Base-by-base conservation (phyloP, 345 rosid genomes). In the Lepidium aucheri region DNA sequence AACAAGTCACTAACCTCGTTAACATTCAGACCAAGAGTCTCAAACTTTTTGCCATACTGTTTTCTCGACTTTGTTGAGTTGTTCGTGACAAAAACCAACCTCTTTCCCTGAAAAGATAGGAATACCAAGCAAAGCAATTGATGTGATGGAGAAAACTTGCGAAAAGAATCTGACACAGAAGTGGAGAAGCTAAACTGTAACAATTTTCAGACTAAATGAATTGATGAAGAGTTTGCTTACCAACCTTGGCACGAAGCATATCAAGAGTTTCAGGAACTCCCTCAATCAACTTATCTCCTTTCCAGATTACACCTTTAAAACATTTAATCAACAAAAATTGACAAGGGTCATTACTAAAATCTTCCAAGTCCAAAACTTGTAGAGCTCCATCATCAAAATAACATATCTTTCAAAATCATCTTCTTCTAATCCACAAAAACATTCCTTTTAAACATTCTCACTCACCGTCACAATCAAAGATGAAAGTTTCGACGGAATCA, bases 21-120 rank as follows among this genome's bases (percentile, higher is more conserved):
- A 79, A 93, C 90, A 68, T 8, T 73, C 22, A 93, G 82, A 26
- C 97, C 99, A 69, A 93, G 94, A 22, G 92, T 83, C 80, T 90
- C 97, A 47, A 93, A 93, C 83, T 90, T 93, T 72, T 88, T 88
- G 47, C 97, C 96, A 59, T 93, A 93, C 49, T 93, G 99, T 79
- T 90, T 90, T 83, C 99, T 84, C 2, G 99, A 93, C 78, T 93
- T 93, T 18, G 99, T 90, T 0, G 99, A 93, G 76, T 93, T 93
- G 78, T 93, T 93, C 28, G 99, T 93, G 8, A 93, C 97, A 73
- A 93, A 93, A 69, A 93, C 97, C 66, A 93, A 71, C 33, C 95
- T 88, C 79, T 93, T 93, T 6, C 95, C 99, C 98, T 89, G 75
- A 12, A 68, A 38, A 20, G 1, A 43, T 6, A 11, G 35, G 8